Conservation (phyloP, 306 rosid species). For the Cicer pinnatifidum region DNA sequence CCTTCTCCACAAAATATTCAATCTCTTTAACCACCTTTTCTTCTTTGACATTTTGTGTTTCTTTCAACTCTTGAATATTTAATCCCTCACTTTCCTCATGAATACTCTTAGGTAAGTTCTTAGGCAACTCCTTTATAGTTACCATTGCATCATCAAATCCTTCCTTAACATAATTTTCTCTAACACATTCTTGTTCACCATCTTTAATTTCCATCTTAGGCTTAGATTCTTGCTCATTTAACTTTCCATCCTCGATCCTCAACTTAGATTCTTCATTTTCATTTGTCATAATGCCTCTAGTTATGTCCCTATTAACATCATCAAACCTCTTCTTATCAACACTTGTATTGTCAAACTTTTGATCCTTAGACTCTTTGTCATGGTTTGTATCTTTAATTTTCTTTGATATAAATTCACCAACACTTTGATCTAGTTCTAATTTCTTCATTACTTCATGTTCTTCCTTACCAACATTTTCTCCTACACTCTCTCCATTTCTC, state of each 20-base stretch:
- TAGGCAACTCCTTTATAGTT: constrained; percentile 12
- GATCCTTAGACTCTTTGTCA: constrained; percentile 10
- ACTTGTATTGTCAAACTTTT: constrained; percentile 1
- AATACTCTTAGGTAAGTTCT: constrained; percentile 17
- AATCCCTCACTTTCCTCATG: not conserved
- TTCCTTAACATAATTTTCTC: constrained; percentile 24
- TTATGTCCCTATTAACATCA: not conserved
- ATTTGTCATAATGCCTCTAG: not conserved
- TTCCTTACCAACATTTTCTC: not conserved
- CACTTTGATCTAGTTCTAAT: constrained; percentile 2
- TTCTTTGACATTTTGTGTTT: constrained; percentile 11
- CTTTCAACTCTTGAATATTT: constrained; percentile 7
- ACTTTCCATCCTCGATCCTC: not conserved
- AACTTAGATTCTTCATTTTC: constrained; percentile 16
- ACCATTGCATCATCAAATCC: constrained; percentile 10
- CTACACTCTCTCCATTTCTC: constrained; percentile 23
- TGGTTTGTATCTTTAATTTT: constrained; percentile 23
- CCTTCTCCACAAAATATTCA: constrained; percentile 19
- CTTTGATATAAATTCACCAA: not conserved
- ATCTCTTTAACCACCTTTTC: not conserved
- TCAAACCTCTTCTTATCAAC: not conserved
- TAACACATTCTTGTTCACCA: constrained; percentile 11
- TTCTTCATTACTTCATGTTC: constrained; percentile 19
- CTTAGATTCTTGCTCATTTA: not conserved
- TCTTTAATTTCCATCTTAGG: not conserved